phyloP scores from a whole-genome alignment of 345 rosid species.

The Mercurialis annua region DNA sequence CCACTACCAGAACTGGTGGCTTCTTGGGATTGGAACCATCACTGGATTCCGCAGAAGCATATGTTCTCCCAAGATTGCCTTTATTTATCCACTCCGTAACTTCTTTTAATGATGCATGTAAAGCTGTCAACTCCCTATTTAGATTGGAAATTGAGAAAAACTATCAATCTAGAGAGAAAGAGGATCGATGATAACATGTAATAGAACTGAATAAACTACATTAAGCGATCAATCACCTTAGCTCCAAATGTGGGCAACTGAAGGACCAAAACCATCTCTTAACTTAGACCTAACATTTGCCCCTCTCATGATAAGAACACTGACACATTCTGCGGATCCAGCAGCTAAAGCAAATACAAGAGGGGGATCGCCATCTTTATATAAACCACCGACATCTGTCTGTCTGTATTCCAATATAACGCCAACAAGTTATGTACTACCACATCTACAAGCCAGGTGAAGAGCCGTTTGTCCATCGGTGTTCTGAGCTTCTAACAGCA shows the following conservation, averaged over 20 bases:
- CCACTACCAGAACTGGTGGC: constrained; percentile 65
- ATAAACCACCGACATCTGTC: constrained; percentile 82
- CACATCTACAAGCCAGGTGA: too few relatives aligned
- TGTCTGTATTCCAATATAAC: constrained; percentile 60
- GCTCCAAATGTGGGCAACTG: constrained; percentile 80
- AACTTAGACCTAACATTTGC: too few relatives aligned
- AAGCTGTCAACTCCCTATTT: constrained; percentile 79
- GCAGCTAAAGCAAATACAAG: constrained; percentile 98
- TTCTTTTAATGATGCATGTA: constrained; percentile 91
- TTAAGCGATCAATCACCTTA: constrained; percentile 51
- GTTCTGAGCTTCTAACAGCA: constrained; percentile 77
- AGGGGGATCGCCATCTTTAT: constrained; percentile 95
- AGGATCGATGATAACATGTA: constrained; percentile 6
- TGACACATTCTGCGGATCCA: constrained; percentile 91
- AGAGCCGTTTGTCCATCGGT: constrained; percentile 91
- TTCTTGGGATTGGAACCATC: constrained; percentile 62
- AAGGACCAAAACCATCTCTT: too few relatives aligned
- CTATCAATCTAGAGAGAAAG: constrained; percentile 11
- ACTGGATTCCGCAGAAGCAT: constrained; percentile 29
- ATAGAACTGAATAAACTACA: background rate
- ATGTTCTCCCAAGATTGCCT: constrained; percentile 34
- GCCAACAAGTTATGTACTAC: constrained; percentile 79
- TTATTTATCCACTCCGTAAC: constrained; percentile 71
- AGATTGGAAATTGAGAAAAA: constrained; percentile 18
- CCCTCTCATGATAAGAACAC: too few relatives aligned